These are phyloP conservation scores for Cicer judaicum DNA, from an alignment of 306 rosid species.

Conservation along the genomic window DNA sequence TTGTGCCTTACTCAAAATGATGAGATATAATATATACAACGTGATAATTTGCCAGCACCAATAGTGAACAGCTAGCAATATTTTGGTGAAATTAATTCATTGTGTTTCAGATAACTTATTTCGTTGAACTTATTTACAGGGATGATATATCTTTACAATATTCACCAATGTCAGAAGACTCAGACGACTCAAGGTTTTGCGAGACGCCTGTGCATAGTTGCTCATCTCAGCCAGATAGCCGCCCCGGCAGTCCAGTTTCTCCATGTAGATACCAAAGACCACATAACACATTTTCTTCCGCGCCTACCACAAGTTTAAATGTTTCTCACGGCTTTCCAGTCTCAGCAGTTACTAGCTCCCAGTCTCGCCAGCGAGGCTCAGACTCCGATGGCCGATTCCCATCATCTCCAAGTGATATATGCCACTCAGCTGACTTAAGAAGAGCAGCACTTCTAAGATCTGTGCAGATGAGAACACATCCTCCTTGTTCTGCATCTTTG, in stretches of 20 bases:
- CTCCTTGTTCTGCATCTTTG: constrained; percentile 59
- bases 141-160: constrained; percentile 83
- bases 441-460: constrained; percentile 96
- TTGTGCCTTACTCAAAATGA: not conserved
- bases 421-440: constrained; percentile 96
- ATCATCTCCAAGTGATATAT: constrained; percentile 96
- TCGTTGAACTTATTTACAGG: constrained; percentile 53
- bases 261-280: constrained; percentile 80
- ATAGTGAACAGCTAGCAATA: constrained; percentile 5
- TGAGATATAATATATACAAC: too few species aligned
- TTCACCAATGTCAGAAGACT: constrained; percentile 99
- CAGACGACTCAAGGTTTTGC: constrained; percentile 75
- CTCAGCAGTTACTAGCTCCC: constrained; percentile 56
- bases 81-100: constrained; percentile 26
- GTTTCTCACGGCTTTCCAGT: constrained; percentile 60
- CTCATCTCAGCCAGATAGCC: constrained; percentile 70
- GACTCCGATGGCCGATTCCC: constrained; percentile 98
- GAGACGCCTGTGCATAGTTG: constrained; percentile 62
- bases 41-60: not conserved
- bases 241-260: constrained; percentile 89
- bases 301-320: constrained; percentile 60
- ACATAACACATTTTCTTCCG: constrained; percentile 47
- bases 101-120: not conserved
- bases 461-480: constrained; percentile 94
- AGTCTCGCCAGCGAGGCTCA: constrained; percentile 88